phyloP scores from a whole-genome alignment of 768 basidiomycete species.

The Lentinula guzmanii region DNA sequence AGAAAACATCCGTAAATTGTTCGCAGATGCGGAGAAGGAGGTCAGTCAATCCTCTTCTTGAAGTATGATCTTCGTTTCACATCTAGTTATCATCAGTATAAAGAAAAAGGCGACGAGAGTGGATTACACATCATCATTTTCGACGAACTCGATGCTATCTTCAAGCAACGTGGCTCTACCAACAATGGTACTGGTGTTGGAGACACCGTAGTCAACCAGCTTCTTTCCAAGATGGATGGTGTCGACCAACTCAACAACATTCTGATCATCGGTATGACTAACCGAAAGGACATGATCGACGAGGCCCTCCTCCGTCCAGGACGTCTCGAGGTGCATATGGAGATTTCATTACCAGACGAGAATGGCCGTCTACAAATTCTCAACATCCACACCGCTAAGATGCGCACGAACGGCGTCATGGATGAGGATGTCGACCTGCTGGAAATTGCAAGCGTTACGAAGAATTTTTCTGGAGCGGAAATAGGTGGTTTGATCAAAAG shows the following conservation, averaged over 20 bases:
- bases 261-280: constrained; percentile 99
- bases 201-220: constrained; percentile 98
- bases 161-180: constrained; percentile 95
- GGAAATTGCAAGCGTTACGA: constrained; percentile 80
- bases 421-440: constrained; percentile 74
- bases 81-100: constrained; percentile 53
- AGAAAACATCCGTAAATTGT: constrained; percentile 96
- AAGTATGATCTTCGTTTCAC: neutral
- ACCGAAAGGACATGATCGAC: constrained; percentile 97
- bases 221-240: constrained; percentile 99
- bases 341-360: constrained; percentile 96
- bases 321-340: constrained; percentile 99
- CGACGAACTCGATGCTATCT: constrained; percentile 97
- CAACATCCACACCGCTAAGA: constrained; percentile 91
- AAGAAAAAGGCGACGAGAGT: constrained; percentile 95
- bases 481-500: constrained; percentile 95
- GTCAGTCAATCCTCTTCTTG: constrained; percentile 24
- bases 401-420: constrained; percentile 90
- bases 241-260: constrained; percentile 99
- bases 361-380: constrained; percentile 90
- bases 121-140: constrained; percentile 99
- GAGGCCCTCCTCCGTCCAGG: constrained; percentile 96
- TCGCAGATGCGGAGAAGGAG: constrained; percentile 98
- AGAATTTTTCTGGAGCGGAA: constrained; percentile 98
- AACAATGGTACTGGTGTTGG: constrained; percentile 93